Evolutionary conservation across 371 early-diverging fungal species (phyloP).

Genomic region (Capillidium rhysosporum): DNA sequence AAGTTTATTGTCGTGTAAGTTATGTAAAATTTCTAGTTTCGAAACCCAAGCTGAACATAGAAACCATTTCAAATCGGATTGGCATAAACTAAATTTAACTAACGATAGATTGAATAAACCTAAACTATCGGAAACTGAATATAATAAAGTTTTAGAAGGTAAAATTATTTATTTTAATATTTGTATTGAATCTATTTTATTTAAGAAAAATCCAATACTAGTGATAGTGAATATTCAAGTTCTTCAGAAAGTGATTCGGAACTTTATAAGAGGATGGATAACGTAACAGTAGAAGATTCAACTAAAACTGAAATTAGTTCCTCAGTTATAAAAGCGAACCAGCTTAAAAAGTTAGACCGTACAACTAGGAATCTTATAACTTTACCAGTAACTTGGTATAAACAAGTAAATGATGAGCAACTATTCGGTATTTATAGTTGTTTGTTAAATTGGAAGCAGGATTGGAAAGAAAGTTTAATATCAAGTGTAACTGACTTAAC

Average conservation of each 20-base stretch:
- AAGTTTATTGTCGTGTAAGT: too few relatives aligned
- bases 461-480: neutral
- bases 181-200: neutral
- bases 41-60: neutral
- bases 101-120: neutral
- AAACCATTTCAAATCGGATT: conserved; percentile 1
- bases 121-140: neutral
- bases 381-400: neutral
- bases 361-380: neutral
- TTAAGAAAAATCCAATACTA: neutral
- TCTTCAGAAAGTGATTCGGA: too few relatives aligned
- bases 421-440: conserved; percentile 1
- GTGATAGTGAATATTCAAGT: neutral
- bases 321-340: too few relatives aligned
- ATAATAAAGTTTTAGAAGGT: conserved; percentile 1
- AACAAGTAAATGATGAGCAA: neutral
- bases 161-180: neutral
- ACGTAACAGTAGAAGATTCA: neutral
- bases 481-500: neutral
- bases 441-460: neutral
- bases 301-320: neutral
- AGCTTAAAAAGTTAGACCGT: neutral
- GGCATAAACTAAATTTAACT: conserved; percentile 1
- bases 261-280: too few relatives aligned
- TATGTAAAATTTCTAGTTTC: too few relatives aligned